Evolutionary conservation across 2,329 filamentous ascomycete species (phyloP).

Genomic region (Fusarium bulbicola): DNA sequence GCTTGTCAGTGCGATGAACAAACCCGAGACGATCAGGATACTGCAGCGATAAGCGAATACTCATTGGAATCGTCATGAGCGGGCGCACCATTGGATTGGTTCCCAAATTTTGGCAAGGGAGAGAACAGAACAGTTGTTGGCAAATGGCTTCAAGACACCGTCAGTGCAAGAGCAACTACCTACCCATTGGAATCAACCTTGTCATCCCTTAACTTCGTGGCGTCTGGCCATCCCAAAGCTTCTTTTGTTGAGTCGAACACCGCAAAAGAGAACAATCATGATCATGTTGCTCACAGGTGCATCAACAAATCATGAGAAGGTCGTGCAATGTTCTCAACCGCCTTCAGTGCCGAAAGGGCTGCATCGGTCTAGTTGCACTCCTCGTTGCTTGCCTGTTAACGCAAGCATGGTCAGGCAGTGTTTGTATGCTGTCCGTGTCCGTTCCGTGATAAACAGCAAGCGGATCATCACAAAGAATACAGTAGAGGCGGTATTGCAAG

Average conservation of each 20-base stretch:
- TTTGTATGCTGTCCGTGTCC: neutral
- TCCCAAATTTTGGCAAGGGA: constrained; percentile 13
- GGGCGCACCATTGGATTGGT: neutral
- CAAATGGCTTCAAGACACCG: constrained; percentile 20
- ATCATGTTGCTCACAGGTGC: constrained; percentile 2
- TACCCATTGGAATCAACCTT: neutral
- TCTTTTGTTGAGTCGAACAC: constrained; percentile 27
- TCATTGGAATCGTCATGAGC: neutral
- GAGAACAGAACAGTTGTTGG: neutral
- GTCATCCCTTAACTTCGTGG: constrained; percentile 22
- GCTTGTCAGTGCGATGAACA: neutral
- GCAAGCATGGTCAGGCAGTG: constrained; percentile 26
- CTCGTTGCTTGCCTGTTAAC: constrained; percentile 2
- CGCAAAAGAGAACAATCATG: constrained; percentile 1
- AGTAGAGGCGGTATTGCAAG: constrained; percentile 7
- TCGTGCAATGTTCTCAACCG: constrained; percentile 5
- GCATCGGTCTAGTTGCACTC: neutral
- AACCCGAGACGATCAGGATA: neutral
- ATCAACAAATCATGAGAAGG: constrained; percentile 23
- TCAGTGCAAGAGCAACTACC: neutral
- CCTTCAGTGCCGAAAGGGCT: neutral
- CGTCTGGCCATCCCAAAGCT: constrained; percentile 9
- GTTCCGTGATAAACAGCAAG: neutral
- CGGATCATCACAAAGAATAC: constrained; percentile 13
- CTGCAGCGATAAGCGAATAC: neutral